Evolutionary conservation across 129 eudicot genomes (phyloP).

Genomic region (Heracleum sosnowskyi): DNA sequence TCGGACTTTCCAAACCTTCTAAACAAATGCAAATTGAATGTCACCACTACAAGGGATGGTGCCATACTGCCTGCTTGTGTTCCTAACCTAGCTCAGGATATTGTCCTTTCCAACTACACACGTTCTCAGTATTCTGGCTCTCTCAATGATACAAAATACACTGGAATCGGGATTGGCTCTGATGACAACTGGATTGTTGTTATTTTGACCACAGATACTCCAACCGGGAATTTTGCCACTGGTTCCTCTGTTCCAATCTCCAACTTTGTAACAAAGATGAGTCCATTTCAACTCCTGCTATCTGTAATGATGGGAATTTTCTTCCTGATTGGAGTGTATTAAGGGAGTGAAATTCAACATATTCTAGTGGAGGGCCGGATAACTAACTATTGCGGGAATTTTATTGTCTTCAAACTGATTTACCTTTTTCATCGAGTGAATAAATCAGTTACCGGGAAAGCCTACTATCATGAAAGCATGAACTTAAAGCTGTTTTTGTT

Average conservation of each 20-base stretch:
- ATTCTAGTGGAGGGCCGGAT: not conserved
- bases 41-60: conserved; percentile 70
- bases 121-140: conserved; percentile 49
- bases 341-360: not conserved
- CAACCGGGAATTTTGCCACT: conserved; percentile 46
- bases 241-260: conserved; percentile 18
- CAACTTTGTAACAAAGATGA: conserved; percentile 26
- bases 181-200: conserved; percentile 76
- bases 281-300: conserved; percentile 8
- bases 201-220: conserved; percentile 60
- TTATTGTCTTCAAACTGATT: not conserved
- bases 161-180: conserved; percentile 69
- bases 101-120: conserved; percentile 73
- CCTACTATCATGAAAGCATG: not conserved
- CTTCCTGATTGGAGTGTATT: conserved; percentile 23
- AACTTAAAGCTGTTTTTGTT: not conserved
- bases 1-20: conserved; percentile 40
- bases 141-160: conserved; percentile 58
- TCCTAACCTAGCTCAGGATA: conserved; percentile 54
- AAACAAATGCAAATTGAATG: conserved; percentile 56
- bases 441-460: not conserved
- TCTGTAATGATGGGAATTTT: conserved; percentile 26
- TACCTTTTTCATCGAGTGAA: not conserved
- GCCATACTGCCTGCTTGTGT: conserved; percentile 76
- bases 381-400: not conserved